Evolutionary conservation across 2,329 filamentous ascomycete species (phyloP), one percentile per base, ranked within the genome.

Genomic region (Clonostachys byssicola): DNA sequence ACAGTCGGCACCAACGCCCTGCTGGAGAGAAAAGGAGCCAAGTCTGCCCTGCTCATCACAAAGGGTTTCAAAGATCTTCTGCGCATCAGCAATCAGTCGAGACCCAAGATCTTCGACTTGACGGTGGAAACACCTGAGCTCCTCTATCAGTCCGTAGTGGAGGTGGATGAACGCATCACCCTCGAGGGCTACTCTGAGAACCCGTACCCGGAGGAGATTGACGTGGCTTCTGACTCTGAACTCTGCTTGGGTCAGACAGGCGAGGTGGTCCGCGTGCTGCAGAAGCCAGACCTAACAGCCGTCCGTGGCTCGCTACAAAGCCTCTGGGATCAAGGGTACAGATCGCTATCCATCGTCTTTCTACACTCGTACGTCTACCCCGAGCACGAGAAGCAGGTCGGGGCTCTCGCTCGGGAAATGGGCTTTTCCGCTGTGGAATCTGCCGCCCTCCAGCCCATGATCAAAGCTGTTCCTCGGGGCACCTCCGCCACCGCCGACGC

Each of bases 1-100:
- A 89, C 86, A 0, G 86, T 90, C 4, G 86, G 86, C 2, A 90
- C 86, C 0, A 89, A 89, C 61, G 86, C 86, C 2, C 66, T 90
- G n/a, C 67, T 90, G 2, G 86, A 90, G 59, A 69, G 86, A 38
- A 89, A 89, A 60, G 86, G 86, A 20, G 85, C 88, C 56, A 75
- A 76, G 40, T 84, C 86, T 53, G 86, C 84, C 1, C 74, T 90
- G 56, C 73, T 90, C 2, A 83, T 86, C 1, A 89, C 84, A 2
- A 83, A 81, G 48, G 86, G 86, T 0, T 89, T 89, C 68, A 80
- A 81, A 52, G 86, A 90, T 57, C 84, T 85, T 52, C 68, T 89
- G 6, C 74, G 78, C 23, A 89, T 90, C 54, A 86, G 86, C 1
- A 88, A 89, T 55, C 86, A 90, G 64, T 81, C 81, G 2, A 73